Conservation (phyloP, 2,329 filamentous ascomycete species). For the Cryphonectria japonica region DNA sequence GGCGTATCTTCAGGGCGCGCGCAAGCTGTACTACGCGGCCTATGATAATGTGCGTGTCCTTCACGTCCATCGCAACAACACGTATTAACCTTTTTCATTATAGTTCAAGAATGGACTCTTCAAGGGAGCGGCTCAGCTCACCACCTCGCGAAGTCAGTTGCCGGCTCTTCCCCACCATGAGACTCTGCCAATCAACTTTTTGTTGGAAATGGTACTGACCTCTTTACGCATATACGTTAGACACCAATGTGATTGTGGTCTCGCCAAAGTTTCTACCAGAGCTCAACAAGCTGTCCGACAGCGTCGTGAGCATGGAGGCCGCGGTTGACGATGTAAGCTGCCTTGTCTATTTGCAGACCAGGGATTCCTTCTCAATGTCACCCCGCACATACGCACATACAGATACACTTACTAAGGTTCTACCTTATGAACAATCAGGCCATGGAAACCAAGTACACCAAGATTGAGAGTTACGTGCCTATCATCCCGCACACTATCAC, state of each 20-base stretch:
- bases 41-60: not conserved
- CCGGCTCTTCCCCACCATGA: not conserved
- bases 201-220: not conserved
- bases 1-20: slow-evolving; percentile 8
- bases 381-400: not conserved
- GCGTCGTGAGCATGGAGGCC: slow-evolving; percentile 15
- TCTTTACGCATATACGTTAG: not conserved
- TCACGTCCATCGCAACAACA: not conserved
- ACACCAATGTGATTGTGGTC: slow-evolving; percentile 4
- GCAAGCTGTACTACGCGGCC: slow-evolving; percentile 8
- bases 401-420: not conserved
- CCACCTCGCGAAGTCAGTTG: slow-evolving; percentile 13
- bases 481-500: slow-evolving; percentile 17
- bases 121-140: not conserved
- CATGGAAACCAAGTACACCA: slow-evolving; percentile 21
- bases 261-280: slow-evolving; percentile 11
- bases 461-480: slow-evolving; percentile 14
- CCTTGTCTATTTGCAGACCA: not conserved
- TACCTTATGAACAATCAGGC: not conserved
- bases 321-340: slow-evolving; percentile 16
- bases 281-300: slow-evolving; percentile 13
- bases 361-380: too few relatives aligned
- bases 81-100: not conserved
- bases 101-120: slow-evolving; percentile 13
- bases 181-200: too few relatives aligned